Evolutionary conservation across 148 eudicot genomes (phyloP).

Genomic region (Talinum fruticosum): DNA sequence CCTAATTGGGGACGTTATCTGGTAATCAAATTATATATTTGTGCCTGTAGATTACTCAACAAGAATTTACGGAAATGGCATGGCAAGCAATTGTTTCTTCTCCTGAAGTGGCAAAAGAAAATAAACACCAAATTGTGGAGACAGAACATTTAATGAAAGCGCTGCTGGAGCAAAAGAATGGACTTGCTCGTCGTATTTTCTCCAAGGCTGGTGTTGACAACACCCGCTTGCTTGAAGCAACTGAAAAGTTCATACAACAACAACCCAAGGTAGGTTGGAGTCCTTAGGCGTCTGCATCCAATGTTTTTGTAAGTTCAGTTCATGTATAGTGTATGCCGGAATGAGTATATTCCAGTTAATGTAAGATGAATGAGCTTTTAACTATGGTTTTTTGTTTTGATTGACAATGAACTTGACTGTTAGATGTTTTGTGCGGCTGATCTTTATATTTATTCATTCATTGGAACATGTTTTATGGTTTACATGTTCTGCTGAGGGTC

Average conservation of each 20-base stretch:
- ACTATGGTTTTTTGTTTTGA: background rate
- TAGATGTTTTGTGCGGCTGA: background rate
- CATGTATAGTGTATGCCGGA: background rate
- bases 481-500: background rate
- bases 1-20: background rate
- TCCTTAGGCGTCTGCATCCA: background rate
- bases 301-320: background rate
- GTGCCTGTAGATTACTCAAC: constrained; percentile 64
- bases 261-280: constrained; percentile 72
- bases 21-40: background rate
- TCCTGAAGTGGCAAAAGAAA: constrained; percentile 88
- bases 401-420: background rate
- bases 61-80: constrained; percentile 93
- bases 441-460: background rate
- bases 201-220: constrained; percentile 88
- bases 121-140: constrained; percentile 95
- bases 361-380: background rate
- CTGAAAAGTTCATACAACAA: constrained; percentile 76
- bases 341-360: background rate
- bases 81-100: constrained; percentile 95
- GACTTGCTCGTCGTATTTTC: constrained; percentile 91
- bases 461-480: background rate
- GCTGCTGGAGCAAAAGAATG: constrained; percentile 87
- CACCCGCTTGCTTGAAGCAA: constrained; percentile 82
- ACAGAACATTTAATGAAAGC: constrained; percentile 93